Evolutionary conservation across 371 early-diverging fungal species (phyloP), one percentile per base, ranked within the genome.

Genomic region (Mortierella sp.): DNA sequence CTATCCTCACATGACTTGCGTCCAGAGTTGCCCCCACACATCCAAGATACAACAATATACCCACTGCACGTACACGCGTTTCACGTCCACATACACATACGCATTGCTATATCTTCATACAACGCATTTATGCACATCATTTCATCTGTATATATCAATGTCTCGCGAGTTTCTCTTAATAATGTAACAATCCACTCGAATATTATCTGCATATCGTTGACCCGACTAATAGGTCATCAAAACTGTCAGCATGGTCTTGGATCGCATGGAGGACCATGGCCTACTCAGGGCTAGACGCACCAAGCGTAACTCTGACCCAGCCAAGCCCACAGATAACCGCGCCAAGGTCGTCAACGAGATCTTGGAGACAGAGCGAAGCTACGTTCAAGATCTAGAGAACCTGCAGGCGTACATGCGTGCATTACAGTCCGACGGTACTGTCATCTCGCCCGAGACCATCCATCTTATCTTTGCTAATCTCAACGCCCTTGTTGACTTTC

Each of bases 321-420:
- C 87, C 67, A 86, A 84, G 30, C 91, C 94, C 23, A 89, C 85
- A 63, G 89, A 92, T 79, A 91, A 94, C 80, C 90, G 96, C 30
- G 92, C 94, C 65, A 90, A 91, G 71, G 87, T 95, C 24, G 88
- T 99, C 26, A 80, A 87, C 31, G 99, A 99, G 81, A 78, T 98
- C 37, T 80, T 99, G 30, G 93, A 94, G 71, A 97, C 98, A 2
- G 99, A 99, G 81, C 86, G 97, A n/a, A 91, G 87, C 72, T 98
- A 96, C 83, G 93, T 97, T 14, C 86, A 88, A 46, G 95, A 95
- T 76, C 80, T 98, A 61, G 96, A 97, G 81, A 89, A 80, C 60
- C 86, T 98, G 47, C 94, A 92, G 82, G 93, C 64, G n/a, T 88
- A 88, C 60, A 88, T 86, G 87, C 85, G 86, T 39, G 86, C 86